These are phyloP conservation scores for Rutidosis leptorrhynchoides DNA, from an alignment of 129 eudicot genomes.

Conservation along the genomic window DNA sequence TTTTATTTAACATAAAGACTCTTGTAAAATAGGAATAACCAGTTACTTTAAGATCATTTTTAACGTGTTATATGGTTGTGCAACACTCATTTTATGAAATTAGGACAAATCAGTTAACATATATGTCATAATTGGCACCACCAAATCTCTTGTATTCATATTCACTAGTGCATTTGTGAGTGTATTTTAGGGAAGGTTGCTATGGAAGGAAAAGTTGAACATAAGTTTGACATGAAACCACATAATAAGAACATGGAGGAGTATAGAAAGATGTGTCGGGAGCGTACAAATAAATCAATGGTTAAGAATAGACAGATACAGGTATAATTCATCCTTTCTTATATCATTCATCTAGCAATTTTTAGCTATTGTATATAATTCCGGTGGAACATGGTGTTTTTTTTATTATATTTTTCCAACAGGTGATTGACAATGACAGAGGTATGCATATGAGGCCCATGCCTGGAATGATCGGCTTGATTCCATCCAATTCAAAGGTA, in stretches of 20 bases:
- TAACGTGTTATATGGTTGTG: neutral
- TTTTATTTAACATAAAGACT: neutral
- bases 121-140: neutral
- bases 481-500: constrained; percentile 57
- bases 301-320: constrained; percentile 78
- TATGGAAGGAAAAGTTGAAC: constrained; percentile 80
- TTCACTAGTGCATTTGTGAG: constrained; percentile 4
- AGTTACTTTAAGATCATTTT: neutral
- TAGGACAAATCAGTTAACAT: neutral
- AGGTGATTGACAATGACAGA: constrained; percentile 79
- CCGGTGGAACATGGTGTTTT: neutral
- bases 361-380: neutral
- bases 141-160: neutral
- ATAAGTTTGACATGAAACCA: constrained; percentile 93
- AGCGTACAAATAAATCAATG: constrained; percentile 85
- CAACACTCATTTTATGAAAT: neutral
- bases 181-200: constrained; percentile 56
- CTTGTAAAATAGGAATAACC: neutral
- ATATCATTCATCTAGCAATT: neutral
- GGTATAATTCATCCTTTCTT: constrained; percentile 30
- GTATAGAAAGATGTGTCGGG: constrained; percentile 83
- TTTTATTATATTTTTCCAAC: neutral
- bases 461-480: constrained; percentile 78
- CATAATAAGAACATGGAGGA: constrained; percentile 71
- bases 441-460: constrained; percentile 81